These are phyloP conservation scores for Aspergillus sojae DNA, from an alignment of 2,329 filamentous ascomycete species.

Conservation along the genomic window DNA sequence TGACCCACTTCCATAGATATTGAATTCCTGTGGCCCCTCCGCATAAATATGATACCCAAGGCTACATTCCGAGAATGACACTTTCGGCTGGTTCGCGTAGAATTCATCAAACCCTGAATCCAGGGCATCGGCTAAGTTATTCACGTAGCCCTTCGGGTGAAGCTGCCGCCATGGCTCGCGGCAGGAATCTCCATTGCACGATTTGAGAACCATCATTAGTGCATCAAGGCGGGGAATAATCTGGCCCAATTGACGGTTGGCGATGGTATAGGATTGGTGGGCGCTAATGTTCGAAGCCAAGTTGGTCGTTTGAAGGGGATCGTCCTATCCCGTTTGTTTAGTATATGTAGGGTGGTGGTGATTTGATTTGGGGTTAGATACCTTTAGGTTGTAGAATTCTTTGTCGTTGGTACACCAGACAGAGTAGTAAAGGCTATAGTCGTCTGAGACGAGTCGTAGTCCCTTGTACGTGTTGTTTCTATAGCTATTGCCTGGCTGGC, in stretches of 20 bases:
- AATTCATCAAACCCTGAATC: constrained; percentile 53
- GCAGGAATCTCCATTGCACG: constrained; percentile 59
- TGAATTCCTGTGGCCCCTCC: constrained; percentile 55
- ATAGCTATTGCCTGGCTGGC: constrained; percentile 20
- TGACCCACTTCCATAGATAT: constrained; percentile 20
- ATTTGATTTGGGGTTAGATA: constrained; percentile 21
- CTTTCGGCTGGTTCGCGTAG: constrained; percentile 54
- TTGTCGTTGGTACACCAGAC: constrained; percentile 71
- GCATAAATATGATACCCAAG: constrained; percentile 58
- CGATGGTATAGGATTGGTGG: constrained; percentile 14
- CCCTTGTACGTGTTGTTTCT: constrained; percentile 64
- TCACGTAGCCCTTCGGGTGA: constrained; percentile 57
- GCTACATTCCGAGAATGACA: constrained; percentile 58
- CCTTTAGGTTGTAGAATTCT: constrained; percentile 66
- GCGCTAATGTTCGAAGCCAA: constrained; percentile 30
- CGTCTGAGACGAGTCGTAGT: constrained; percentile 55
- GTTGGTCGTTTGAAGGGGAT: constrained; percentile 58
- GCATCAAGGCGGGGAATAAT: constrained; percentile 59
- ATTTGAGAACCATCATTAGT: constrained; percentile 63
- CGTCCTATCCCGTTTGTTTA: constrained; percentile 40
- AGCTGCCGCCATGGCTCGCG: constrained; percentile 60
- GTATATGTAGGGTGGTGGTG: not conserved
- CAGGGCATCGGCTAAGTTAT: constrained; percentile 56
- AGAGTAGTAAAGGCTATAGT: constrained; percentile 66
- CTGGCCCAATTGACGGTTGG: constrained; percentile 31